Evolutionary conservation across 2,329 filamentous ascomycete genomes (phyloP).

Genomic region (Calonectria ilicicola): DNA sequence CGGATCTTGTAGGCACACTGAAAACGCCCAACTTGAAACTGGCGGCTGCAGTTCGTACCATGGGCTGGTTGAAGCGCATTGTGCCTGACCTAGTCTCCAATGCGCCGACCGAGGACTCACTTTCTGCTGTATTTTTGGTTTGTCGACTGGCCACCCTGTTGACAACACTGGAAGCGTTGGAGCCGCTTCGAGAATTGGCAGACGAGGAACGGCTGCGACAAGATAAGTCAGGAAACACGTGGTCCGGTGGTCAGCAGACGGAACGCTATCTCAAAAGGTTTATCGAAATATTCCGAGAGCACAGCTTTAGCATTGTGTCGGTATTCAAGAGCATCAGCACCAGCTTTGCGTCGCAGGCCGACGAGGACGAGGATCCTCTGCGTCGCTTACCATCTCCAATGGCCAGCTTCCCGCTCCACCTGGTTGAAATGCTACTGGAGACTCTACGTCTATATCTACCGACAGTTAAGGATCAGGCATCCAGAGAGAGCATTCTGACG

Average conservation of each 20-base stretch:
- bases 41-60: slow-evolving; percentile 88
- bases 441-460: slow-evolving; percentile 83
- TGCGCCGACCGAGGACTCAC: slow-evolving; percentile 67
- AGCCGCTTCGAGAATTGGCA: slow-evolving; percentile 87
- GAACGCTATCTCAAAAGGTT: slow-evolving; percentile 95
- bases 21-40: slow-evolving; percentile 85
- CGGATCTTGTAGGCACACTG: slow-evolving; percentile 83
- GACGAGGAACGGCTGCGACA: slow-evolving; percentile 79
- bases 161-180: slow-evolving; percentile 83
- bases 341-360: slow-evolving; percentile 40
- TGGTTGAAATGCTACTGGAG: slow-evolving; percentile 83
- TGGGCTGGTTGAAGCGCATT: slow-evolving; percentile 90
- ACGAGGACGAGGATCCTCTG: slow-evolving; percentile 50
- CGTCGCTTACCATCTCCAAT: slow-evolving; percentile 79
- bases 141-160: slow-evolving; percentile 86
- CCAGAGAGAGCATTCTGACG: slow-evolving; percentile 88
- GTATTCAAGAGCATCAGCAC: slow-evolving; percentile 88
- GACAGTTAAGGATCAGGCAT: slow-evolving; percentile 81
- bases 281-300: slow-evolving; percentile 96
- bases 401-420: slow-evolving; percentile 84
- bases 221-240: slow-evolving; percentile 56
- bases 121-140: slow-evolving; percentile 88
- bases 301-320: slow-evolving; percentile 94
- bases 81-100: slow-evolving; percentile 75
- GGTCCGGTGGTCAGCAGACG: slow-evolving; percentile 87